These are phyloP conservation scores for Santalum album DNA, from an alignment of 164 flowering plant genomes.

Conservation along the genomic window DNA sequence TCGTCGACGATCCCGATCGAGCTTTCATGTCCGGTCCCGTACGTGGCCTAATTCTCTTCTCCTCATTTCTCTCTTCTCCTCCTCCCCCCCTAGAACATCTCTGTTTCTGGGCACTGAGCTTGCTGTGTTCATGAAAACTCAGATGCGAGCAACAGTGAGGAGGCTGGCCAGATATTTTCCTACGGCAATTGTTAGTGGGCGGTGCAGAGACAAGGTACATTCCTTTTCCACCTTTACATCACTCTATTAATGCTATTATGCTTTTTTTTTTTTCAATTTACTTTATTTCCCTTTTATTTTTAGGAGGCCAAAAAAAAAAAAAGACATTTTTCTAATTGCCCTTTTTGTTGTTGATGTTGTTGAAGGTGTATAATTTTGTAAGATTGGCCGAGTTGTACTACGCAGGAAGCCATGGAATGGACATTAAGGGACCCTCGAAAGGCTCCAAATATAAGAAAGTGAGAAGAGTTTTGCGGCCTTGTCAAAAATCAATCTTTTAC, in stretches of 20 bases:
- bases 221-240: neutral
- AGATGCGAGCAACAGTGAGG: slow-evolving; percentile 69
- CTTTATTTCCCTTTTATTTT: no score
- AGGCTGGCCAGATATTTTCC: slow-evolving; percentile 59
- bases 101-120: no score
- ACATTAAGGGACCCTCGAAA: slow-evolving; percentile 57
- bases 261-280: neutral
- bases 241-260: neutral
- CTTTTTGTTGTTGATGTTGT: no score
- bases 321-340: no score
- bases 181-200: slow-evolving; percentile 78
- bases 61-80: neutral
- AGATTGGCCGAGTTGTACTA: slow-evolving; percentile 54
- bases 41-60: neutral
- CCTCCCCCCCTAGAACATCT: neutral
- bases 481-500: no score
- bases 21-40: slow-evolving; percentile 26
- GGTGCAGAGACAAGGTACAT: slow-evolving; percentile 75
- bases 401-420: slow-evolving; percentile 76
- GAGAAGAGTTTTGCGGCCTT: slow-evolving; percentile 8
- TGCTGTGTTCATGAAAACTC: no score
- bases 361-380: slow-evolving; percentile 39
- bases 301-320: no score
- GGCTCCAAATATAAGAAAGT: slow-evolving; percentile 36
- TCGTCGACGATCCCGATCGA: slow-evolving; percentile 25